Percentiles rank a stretch among this genome's conserved stretches.
phyloP scores from a whole-genome alignment of 1,284 basidiomycete species.

The Microbotryomycetes sp. region DNA sequence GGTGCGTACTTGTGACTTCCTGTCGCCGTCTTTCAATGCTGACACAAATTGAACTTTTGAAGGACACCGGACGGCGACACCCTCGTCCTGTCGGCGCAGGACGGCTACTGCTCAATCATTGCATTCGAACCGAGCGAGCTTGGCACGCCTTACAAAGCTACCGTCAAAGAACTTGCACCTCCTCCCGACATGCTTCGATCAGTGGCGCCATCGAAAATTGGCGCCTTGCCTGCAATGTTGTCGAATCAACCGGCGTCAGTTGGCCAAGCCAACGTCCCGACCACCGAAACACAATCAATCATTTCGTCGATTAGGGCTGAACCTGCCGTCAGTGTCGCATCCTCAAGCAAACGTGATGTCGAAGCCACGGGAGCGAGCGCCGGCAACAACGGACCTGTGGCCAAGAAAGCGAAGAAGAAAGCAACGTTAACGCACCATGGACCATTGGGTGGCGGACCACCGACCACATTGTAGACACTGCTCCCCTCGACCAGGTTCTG shows the following conservation, averaged over 20 bases:
- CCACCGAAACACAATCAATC: background rate
- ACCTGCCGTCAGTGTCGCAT: background rate
- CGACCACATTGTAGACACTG: too few relatives aligned
- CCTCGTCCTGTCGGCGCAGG: constrained; percentile 82
- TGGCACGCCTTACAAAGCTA: constrained; percentile 50
- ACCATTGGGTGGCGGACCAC: background rate
- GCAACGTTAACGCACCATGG: background rate
- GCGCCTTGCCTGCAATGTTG: background rate
- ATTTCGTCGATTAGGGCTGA: background rate
- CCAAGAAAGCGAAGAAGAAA: background rate
- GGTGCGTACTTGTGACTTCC: constrained; percentile 54
- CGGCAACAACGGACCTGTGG: background rate
- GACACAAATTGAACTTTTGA: background rate
- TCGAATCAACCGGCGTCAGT: too few relatives aligned
- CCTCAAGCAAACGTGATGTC: background rate
- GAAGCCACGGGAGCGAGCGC: too few relatives aligned
- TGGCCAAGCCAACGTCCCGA: background rate
- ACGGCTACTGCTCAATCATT: constrained; percentile 94
- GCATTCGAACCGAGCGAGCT: constrained; percentile 75
- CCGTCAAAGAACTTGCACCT: background rate
- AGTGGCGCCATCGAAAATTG: background rate
- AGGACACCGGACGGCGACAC: constrained; percentile 96
- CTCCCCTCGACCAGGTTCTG: too few relatives aligned
- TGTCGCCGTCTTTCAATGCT: background rate
- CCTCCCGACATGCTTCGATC: background rate